Evolutionary conservation across 345 rosid species (phyloP).

Genomic region (Populus pruinosa): DNA sequence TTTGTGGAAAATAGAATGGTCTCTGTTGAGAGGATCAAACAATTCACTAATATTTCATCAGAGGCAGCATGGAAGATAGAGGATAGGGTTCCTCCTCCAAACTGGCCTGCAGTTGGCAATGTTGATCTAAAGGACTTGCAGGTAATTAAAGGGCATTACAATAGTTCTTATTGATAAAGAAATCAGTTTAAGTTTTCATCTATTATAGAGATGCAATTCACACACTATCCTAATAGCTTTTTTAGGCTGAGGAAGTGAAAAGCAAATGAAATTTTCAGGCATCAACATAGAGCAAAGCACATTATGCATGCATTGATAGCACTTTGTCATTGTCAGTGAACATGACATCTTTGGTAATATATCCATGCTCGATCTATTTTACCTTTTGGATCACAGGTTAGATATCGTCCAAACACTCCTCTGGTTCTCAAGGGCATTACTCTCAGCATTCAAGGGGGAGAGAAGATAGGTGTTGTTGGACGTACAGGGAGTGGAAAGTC

Average conservation of each 20-base stretch:
- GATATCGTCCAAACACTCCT: slow-evolving; percentile 85
- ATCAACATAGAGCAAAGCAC: background rate
- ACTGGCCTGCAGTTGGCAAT: slow-evolving; percentile 74
- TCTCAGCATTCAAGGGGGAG: slow-evolving; percentile 74
- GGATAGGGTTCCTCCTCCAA: slow-evolving; percentile 59
- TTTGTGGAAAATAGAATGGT: slow-evolving; percentile 91
- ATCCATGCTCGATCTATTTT: background rate
- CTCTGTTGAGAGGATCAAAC: slow-evolving; percentile 88
- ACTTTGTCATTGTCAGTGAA: background rate
- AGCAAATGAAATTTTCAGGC: background rate
- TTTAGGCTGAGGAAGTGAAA: background rate
- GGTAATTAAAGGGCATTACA: slow-evolving; percentile 34
- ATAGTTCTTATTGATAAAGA: background rate
- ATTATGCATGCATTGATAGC: background rate
- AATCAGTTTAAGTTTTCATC: background rate
- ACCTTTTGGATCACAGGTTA: slow-evolving; percentile 48
- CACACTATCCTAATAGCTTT: background rate
- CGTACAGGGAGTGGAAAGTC: slow-evolving; percentile 97
- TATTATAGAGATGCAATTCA: background rate
- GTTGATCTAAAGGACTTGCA: slow-evolving; percentile 75
- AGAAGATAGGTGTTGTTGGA: slow-evolving; percentile 88
- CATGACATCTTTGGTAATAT: background rate
- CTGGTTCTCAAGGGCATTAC: slow-evolving; percentile 80
- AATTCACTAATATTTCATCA: slow-evolving; percentile 69
- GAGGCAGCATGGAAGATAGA: slow-evolving; percentile 73